Conservation (phyloP, 1,284 basidiomycete species). For the Leucoagaricus sp. region DNA sequence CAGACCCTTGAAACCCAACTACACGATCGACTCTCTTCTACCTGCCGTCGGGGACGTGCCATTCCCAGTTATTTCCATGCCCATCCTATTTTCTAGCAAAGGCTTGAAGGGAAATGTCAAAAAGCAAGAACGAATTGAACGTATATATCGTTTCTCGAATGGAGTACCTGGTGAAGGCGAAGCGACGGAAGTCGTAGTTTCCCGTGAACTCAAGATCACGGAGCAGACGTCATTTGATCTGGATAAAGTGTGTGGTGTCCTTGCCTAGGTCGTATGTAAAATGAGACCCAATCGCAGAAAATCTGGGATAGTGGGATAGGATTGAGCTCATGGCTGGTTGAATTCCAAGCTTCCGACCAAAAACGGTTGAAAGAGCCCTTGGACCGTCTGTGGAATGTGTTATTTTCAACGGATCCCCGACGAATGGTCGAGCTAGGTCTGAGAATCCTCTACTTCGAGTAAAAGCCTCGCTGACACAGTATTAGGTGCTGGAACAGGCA, state of each 20-base stretch:
- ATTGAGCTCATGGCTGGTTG: conserved; percentile 71
- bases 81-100: conserved; percentile 50
- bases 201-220: conserved; percentile 46
- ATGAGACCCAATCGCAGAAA: conserved; percentile 60
- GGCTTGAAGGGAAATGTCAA: conserved; percentile 19
- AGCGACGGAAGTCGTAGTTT: not conserved
- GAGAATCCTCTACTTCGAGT: conserved; percentile 18
- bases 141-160: conserved; percentile 50
- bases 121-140: conserved; percentile 75
- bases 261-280: not conserved
- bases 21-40: conserved; percentile 36
- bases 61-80: conserved; percentile 67
- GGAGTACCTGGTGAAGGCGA: not conserved
- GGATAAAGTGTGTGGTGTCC: conserved; percentile 67
- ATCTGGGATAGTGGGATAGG: conserved; percentile 91
- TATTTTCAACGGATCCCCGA: conserved; percentile 42
- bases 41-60: conserved; percentile 39
- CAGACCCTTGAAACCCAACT: conserved; percentile 20
- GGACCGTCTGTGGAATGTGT: conserved; percentile 26
- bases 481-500: conserved; percentile 79
- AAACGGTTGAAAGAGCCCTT: conserved; percentile 1
- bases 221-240: conserved; percentile 88
- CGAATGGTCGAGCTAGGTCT: conserved; percentile 72
- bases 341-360: conserved; percentile 24
- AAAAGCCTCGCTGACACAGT: not conserved